Percentiles rank a stretch among this genome's conserved stretches.
Conservation (phyloP, 192 early-diverging fungal species). For the Backusella parvicylindrica region DNA sequence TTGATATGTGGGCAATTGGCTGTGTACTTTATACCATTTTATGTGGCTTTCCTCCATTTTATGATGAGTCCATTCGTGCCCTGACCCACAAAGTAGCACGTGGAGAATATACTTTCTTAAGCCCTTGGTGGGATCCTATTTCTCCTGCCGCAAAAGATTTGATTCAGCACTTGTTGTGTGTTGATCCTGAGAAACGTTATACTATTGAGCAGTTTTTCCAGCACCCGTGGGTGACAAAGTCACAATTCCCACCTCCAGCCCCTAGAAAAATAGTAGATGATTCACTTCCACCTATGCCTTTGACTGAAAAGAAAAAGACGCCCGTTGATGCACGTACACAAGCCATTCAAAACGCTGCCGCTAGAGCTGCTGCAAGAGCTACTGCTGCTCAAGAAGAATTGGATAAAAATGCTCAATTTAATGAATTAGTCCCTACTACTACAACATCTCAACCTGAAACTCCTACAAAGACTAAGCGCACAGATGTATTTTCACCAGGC, state of each 20-base stretch:
- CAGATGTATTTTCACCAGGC: constrained; percentile 53
- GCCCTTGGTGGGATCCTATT: constrained; percentile 92
- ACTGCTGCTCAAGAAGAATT: background rate
- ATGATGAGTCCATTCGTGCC: constrained; percentile 74
- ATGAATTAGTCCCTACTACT: background rate
- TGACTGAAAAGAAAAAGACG: background rate
- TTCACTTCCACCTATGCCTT: background rate
- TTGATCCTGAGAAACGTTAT: constrained; percentile 68
- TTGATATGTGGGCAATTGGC: constrained; percentile 87
- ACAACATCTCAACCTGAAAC: background rate
- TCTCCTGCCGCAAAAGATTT: constrained; percentile 71
- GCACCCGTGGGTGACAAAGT: constrained; percentile 66
- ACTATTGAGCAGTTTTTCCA: constrained; percentile 79
- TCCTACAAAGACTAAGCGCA: constrained; percentile 37
- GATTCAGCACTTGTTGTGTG: constrained; percentile 59
- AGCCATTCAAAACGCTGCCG: constrained; percentile 19
- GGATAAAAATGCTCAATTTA: background rate
- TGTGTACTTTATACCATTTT: constrained; percentile 83
- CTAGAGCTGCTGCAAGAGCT: background rate
- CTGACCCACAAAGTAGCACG: constrained; percentile 83
- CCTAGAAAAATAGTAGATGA: background rate
- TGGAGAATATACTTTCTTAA: constrained; percentile 82
- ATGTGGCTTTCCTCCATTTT: constrained; percentile 80
- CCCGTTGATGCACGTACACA: background rate
- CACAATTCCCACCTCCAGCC: background rate